Evolutionary conservation across 441 rosid genomes (phyloP), one percentile per base, ranked within the genome.

Genomic region (Corymbia calophylla): DNA sequence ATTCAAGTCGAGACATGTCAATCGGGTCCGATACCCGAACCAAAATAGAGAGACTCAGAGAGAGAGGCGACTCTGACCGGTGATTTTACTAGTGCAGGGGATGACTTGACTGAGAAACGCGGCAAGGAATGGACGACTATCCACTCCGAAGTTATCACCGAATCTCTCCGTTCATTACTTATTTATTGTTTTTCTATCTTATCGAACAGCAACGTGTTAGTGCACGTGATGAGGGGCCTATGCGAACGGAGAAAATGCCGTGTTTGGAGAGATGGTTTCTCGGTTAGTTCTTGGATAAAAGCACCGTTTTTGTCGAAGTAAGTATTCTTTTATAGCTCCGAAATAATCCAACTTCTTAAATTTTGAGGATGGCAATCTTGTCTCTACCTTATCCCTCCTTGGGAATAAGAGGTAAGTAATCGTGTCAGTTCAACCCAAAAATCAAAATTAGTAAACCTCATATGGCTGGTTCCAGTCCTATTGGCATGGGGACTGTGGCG

Each of bases 401-500:
- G 0, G 0, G 27, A 58, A 58, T 25, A 58, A 58, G 64, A 7
- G n/a, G 4, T 62, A 29, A 0, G 0, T 4, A 62, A 62, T 17
- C 0, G 0, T 62, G 68, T 27, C 17, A 13, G n/a, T 29, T 29
- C 2, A 62, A 62, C 17, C 1, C 1, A 0, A 60, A 29, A 60
- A 60, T 27, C 8, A 0, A 62, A 62, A 12, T 13, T 16, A 62
- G 13, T 0, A 62, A 0, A 6, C 15, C 32, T 8, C 0, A 29
- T 62, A 6, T 62, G 9, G 35, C 5, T 0, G 0, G 0, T 62
- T 14, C 32, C 68, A 13, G 15, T 62, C 18, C 32, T 6, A 62
- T 29, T 14, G 8, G 27, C 18, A 29, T 29, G n/a, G 32, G 5
- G 5, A 62, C 32, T 6, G 0, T 35, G n/a, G n/a, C 2, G 5